Conservation (phyloP, 352 stramenopile species). For the Thraustochytrium striatum region DNA sequence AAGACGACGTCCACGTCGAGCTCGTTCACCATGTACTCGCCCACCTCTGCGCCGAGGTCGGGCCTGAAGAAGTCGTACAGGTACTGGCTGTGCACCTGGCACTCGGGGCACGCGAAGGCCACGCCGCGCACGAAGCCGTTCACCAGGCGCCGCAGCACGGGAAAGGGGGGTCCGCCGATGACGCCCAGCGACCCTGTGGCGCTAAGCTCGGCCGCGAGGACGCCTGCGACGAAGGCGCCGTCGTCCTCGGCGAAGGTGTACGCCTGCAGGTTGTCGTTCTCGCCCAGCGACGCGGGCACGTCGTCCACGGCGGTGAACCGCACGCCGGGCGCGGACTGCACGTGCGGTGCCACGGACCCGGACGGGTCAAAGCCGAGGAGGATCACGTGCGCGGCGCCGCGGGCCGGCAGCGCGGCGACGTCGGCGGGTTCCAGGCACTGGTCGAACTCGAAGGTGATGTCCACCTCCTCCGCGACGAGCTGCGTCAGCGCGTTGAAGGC, state of each 20-base stretch:
- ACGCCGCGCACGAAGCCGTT: background rate
- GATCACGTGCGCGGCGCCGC: too few species aligned
- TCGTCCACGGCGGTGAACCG: too few species aligned
- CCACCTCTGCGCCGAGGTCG: background rate
- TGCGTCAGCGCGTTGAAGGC: background rate
- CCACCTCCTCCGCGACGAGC: background rate
- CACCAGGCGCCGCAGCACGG: background rate
- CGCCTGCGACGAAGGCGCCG: background rate
- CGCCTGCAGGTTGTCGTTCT: background rate
- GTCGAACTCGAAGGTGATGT: background rate
- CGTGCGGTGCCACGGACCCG: too few species aligned
- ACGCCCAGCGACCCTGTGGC: background rate
- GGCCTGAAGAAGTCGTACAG: background rate
- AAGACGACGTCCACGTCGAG: background rate
- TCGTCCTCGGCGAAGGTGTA: background rate
- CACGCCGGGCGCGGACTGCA: too few species aligned
- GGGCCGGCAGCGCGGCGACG: too few species aligned
- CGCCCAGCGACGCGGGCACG: too few species aligned
- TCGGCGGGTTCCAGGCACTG: too few species aligned
- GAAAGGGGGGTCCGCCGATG: background rate
- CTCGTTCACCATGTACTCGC: background rate
- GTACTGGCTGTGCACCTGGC: background rate
- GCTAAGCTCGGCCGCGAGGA: background rate
- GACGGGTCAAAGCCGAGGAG: too few species aligned
- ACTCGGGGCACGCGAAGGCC: background rate